Evolutionary conservation across 495 filamentous ascomycete genomes (phyloP).

Genomic region (Penicillium nucicola): DNA sequence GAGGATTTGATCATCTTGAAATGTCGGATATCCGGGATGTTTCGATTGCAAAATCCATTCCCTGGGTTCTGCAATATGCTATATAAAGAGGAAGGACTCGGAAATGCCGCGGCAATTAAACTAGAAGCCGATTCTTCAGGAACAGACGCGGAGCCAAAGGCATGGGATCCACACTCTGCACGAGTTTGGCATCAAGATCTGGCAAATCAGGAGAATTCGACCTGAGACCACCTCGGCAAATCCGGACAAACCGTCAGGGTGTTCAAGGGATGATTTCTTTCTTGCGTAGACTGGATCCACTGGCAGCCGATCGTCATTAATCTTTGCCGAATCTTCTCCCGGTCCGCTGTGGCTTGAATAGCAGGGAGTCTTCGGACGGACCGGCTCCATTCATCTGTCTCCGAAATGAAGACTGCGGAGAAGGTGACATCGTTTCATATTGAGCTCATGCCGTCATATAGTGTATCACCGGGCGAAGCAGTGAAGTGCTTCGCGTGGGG

Average conservation of each 20-base stretch:
- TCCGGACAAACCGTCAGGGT: conserved; percentile 5
- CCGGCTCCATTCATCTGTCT: too few species aligned
- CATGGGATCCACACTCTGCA: background rate
- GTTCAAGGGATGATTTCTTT: background rate
- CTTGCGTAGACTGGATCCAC: conserved; percentile 7
- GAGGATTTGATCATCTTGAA: conserved; percentile 13
- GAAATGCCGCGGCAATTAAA: background rate
- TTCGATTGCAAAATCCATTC: too few species aligned
- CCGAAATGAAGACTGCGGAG: too few species aligned
- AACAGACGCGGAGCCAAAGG: background rate
- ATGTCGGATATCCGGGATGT: background rate
- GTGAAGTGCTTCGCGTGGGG: too few species aligned
- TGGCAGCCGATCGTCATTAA: conserved; percentile 2
- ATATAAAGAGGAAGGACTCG: too few species aligned
- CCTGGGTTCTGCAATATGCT: too few species aligned
- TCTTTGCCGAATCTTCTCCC: background rate
- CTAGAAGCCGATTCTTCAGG: background rate
- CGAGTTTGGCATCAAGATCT: background rate
- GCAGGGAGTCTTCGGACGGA: too few species aligned
- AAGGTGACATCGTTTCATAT: too few species aligned
- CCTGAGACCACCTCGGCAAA: conserved; percentile 1
- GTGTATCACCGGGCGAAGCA: too few species aligned
- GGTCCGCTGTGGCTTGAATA: too few species aligned
- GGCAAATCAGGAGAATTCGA: background rate
- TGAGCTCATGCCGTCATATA: too few species aligned